These are phyloP conservation scores for Agmasoma carcini DNA, from an alignment of 371 early-diverging fungal genomes.

Conservation along the genomic window DNA sequence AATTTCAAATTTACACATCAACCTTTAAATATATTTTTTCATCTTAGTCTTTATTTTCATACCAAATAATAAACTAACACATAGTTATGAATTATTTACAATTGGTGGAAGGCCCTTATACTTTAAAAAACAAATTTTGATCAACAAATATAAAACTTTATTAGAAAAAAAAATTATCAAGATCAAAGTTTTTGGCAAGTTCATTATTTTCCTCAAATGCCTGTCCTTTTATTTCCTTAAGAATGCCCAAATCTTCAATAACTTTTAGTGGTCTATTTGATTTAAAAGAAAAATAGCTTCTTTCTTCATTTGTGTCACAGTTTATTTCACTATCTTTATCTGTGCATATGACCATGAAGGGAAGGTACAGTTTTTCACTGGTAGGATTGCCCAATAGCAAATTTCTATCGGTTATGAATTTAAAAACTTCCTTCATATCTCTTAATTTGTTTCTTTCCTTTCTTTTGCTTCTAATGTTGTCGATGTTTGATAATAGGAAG, in stretches of 20 bases:
- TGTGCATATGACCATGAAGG: constrained; percentile 43
- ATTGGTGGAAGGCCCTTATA: too few species aligned
- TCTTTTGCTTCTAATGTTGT: constrained; percentile 22
- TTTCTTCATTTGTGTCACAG: constrained; percentile 49
- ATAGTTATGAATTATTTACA: too few species aligned
- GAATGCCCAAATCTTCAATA: constrained; percentile 43
- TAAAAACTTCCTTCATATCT: constrained; percentile 38
- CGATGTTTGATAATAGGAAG: constrained; percentile 12
- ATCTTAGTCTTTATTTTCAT: too few species aligned
- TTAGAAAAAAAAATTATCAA: constrained; percentile 11
- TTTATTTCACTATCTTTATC: constrained; percentile 29
- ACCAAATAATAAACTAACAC: too few species aligned
- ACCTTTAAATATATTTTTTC: too few species aligned
- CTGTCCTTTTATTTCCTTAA: constrained; percentile 26
- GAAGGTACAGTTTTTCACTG: constrained; percentile 34
- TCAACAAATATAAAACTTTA: too few species aligned
- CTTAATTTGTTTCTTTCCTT: constrained; percentile 29
- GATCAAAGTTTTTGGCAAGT: neutral
- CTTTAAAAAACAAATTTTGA: too few species aligned
- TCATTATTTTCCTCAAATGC: neutral
- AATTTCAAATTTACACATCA: too few species aligned
- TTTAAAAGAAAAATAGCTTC: constrained; percentile 38
- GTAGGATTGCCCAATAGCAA: neutral
- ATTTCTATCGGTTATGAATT: constrained; percentile 32
- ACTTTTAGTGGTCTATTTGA: constrained; percentile 28